These are phyloP conservation scores for Leccinum rimulosum DNA, from an alignment of 768 basidiomycete genomes.

Conservation along the genomic window DNA sequence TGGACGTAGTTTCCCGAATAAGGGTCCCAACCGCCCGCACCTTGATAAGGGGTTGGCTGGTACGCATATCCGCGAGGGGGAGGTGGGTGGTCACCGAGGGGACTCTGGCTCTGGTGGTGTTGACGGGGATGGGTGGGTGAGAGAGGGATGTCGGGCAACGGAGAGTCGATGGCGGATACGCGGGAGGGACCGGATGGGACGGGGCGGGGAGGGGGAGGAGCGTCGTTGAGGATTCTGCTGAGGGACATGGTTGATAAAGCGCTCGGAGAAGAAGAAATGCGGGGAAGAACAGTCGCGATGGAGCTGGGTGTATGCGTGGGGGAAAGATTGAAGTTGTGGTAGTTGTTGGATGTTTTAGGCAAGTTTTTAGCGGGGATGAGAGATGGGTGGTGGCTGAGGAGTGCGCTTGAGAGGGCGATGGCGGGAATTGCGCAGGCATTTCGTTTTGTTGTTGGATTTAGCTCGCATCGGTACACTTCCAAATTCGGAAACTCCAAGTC, in stretches of 20 bases:
- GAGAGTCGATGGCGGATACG: constrained; percentile 21
- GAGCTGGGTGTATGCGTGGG: not conserved
- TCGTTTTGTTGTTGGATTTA: constrained; percentile 38
- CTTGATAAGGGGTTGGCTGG: constrained; percentile 40
- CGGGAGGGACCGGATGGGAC: constrained; percentile 24
- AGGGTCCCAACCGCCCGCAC: constrained; percentile 39
- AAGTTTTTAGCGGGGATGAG: not conserved
- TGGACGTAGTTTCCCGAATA: constrained; percentile 38
- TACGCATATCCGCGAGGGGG: constrained; percentile 33
- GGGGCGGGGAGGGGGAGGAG: constrained; percentile 43
- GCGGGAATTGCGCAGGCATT: constrained; percentile 34
- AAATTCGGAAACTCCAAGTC: constrained; percentile 28
- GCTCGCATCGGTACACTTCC: constrained; percentile 34
- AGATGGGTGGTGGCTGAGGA: constrained; percentile 16
- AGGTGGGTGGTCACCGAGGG: constrained; percentile 32
- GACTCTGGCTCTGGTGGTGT: constrained; percentile 30
- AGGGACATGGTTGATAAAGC: constrained; percentile 57
- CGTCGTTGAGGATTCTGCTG: constrained; percentile 77
- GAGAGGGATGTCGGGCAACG: constrained; percentile 2
- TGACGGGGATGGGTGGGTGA: constrained; percentile 21
- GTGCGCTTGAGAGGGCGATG: constrained; percentile 25
- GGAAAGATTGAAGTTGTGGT: not conserved
- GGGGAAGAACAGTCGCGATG: not conserved
- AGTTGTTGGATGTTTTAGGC: not conserved
- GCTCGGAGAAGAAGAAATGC: not conserved